Percentiles rank a stretch among this genome's conserved stretches.
Conservation (phyloP, 257 asterid genomes). For the Nicotiana tomentosiformis region DNA sequence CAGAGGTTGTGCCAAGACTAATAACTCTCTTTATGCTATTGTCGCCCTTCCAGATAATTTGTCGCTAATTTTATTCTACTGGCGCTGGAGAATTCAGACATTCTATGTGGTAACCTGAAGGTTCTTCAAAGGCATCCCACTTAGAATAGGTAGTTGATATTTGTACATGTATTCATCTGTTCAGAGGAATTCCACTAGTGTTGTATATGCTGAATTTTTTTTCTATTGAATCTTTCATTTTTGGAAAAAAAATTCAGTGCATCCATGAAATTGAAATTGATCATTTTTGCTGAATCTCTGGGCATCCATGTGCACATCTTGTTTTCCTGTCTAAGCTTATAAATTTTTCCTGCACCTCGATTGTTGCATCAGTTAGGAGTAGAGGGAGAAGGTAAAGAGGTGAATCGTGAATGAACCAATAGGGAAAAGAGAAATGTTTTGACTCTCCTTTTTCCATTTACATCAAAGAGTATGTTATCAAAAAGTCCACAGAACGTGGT, state of each 20-base stretch:
- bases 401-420: background rate
- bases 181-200: background rate
- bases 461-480: too few species aligned
- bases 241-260: background rate
- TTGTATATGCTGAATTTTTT: background rate
- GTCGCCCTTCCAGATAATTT: background rate
- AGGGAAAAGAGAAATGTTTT: too few species aligned
- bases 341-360: background rate
- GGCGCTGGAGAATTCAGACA: background rate
- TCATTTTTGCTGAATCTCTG: background rate
- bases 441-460: too few species aligned
- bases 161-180: constrained; percentile 1
- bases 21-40: background rate
- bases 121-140: background rate
- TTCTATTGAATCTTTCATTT: background rate
- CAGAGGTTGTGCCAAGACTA: background rate
- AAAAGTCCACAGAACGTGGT: too few species aligned
- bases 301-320: background rate
- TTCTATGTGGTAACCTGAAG: background rate
- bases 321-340: background rate
- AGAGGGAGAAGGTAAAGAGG: background rate
- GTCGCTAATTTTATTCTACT: background rate
- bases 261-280: background rate
- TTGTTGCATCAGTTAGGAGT: background rate
- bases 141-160: background rate